phyloP scores from a whole-genome alignment of 2,329 filamentous ascomycete genomes.

The Nemania serpens region DNA sequence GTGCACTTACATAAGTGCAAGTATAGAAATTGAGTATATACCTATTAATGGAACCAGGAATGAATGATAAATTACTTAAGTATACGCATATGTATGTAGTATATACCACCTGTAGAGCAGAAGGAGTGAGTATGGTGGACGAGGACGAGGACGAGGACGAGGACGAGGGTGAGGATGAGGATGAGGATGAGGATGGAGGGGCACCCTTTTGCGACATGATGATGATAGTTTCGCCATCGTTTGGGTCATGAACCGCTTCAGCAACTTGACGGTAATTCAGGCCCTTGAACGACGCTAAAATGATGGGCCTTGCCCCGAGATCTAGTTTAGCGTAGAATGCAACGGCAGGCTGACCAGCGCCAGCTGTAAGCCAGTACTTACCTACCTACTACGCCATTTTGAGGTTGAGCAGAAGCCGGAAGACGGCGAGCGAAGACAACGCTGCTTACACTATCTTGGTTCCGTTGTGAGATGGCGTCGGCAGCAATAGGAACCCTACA shows the following conservation, averaged over 20 bases:
- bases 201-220: slow-evolving; percentile 14
- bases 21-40: too few species aligned
- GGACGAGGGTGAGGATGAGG: too few species aligned
- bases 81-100: too few species aligned
- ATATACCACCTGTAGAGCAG: neutral
- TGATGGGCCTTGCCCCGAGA: slow-evolving; percentile 12
- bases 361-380: neutral
- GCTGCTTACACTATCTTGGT: too few species aligned
- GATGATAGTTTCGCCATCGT: slow-evolving; percentile 18
- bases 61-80: neutral
- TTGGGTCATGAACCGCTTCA: neutral
- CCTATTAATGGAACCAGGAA: too few species aligned
- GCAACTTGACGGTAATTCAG: neutral
- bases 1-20: neutral
- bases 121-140: neutral
- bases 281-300: slow-evolving; percentile 27
- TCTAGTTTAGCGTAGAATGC: slow-evolving; percentile 7
- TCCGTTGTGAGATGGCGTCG: too few species aligned
- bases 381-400: neutral
- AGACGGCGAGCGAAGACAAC: too few species aligned
- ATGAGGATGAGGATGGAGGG: too few species aligned
- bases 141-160: too few species aligned
- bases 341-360: slow-evolving; percentile 7
- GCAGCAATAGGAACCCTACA: too few species aligned
- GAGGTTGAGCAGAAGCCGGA: too few species aligned